Evolutionary conservation across 495 filamentous ascomycete genomes (phyloP), one percentile per base, ranked within the genome.

Genomic region (Xylaria castorea): DNA sequence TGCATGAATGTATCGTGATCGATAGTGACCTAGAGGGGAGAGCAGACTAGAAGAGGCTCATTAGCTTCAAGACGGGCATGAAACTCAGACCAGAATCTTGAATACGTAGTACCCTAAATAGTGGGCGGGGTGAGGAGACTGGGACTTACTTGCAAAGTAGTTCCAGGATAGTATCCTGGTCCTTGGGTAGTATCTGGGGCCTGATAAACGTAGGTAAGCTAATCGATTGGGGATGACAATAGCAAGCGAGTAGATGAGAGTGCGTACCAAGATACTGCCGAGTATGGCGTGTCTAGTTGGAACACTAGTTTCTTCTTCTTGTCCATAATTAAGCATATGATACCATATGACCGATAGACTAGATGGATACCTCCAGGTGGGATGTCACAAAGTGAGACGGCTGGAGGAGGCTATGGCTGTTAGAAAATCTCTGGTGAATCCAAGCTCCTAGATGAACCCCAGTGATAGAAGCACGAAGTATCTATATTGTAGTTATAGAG

Each of bases 141-240:
- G 18, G 9, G 30, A 71, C 69, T 73, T 81, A 89, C 88, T 75
- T 81, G 83, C 87, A 88, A 46, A 89, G 82, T 32, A 90, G 81
- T 70, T 89, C 86, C 25, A 89, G 74, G 65, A 89, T 87, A 11
- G 83, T 83, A 42, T 88, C 84, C 76, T 90, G 87, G 57, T 88
- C 79, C 20, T 85, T 76, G 14, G 80, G 78, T 16, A 76, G 76
- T 22, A 88, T 83, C 48, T 80, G 73, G 14, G 88, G 88, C 87
- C 88, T 90, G 67, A 12, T 14, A 46, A 22, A 50, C 44, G n/a
- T 18, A 12, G 20, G 30, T 48, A 20, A 66, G 70, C 40, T 0
- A 60, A 14, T 20, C 27, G n/a, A 5, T 40, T 9, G 30, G 61
- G 42, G 38, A 25, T 42, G 7, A 36, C 20, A 38, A 25, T 58